Conservation (phyloP, 371 early-diverging fungal species). For the Fennellomyces sp. region DNA sequence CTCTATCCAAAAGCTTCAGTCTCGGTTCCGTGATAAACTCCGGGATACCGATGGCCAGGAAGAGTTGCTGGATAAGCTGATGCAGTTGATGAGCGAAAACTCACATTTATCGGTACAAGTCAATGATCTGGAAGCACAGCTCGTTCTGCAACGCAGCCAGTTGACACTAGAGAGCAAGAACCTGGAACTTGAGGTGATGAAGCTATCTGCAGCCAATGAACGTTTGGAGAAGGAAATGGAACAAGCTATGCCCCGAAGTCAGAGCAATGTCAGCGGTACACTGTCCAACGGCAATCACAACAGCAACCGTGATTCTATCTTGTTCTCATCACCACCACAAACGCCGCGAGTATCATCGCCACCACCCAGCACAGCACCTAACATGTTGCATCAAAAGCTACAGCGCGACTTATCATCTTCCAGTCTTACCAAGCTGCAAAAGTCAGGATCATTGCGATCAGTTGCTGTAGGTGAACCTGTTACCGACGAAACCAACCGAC, state of each 20-base stretch:
- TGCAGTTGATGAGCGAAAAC: constrained; percentile 40
- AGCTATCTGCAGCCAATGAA: constrained; percentile 49
- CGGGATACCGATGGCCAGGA: constrained; percentile 17
- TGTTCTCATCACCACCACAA: constrained; percentile 36
- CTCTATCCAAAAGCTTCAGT: constrained; percentile 6
- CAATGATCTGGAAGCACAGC: constrained; percentile 41
- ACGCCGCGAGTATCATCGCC: constrained; percentile 41
- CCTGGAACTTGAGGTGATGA: constrained; percentile 44
- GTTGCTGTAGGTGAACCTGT: background rate
- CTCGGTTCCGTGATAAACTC: constrained; percentile 7
- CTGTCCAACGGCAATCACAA: background rate
- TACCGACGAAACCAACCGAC: constrained; percentile 20
- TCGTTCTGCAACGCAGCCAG: constrained; percentile 42
- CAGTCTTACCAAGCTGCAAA: constrained; percentile 28
- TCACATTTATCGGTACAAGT: constrained; percentile 33
- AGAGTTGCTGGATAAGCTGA: constrained; percentile 25
- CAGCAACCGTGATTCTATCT: background rate
- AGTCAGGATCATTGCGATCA: constrained; percentile 37
- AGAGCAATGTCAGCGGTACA: background rate
- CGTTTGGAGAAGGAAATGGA: constrained; percentile 54
- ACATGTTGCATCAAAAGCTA: constrained; percentile 1
- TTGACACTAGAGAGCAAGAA: constrained; percentile 41
- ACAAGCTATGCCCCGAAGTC: constrained; percentile 39
- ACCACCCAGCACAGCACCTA: constrained; percentile 10
- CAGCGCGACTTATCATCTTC: constrained; percentile 1